Base-by-base conservation (phyloP, 306 rosid genomes). In the Argentina anserina region DNA sequence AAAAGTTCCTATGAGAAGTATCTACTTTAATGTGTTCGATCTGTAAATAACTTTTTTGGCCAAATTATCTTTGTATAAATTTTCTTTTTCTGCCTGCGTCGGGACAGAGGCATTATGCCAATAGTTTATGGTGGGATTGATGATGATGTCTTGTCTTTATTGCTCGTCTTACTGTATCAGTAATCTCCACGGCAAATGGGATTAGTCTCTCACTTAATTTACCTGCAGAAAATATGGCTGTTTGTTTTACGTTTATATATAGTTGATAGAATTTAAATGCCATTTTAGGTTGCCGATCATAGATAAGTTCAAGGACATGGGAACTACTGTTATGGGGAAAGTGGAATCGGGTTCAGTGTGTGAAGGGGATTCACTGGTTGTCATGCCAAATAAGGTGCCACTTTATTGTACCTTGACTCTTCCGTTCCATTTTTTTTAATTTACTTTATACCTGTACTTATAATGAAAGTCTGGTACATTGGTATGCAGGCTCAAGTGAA, bases 301-400 rank as follows among this genome's bases (percentile, higher is more conserved):
- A 47, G 97, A 91, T 87, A 95, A 86, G 77, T 95, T 95, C 79
- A 95, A 88, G 81, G 99, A 92, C 82, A 90, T 90, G 99, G 99
- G 97, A 81, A 92, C 97, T 61, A 91, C 87, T 67, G 87, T 90
- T 69, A 91, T 95, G 99, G 99, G 99, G 13, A 95, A 95, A 84
- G 92, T 92, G 71, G 99, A 95, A 86, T 95, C 93, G 81, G 99
- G 99, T 52, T 79, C 81, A 5, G 77, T 90, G 62, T 75, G 82
- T 7, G 97, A 92, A 81, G 99, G 99, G 9, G 97, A 91, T 75
- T 80, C 96, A 45, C 42, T 95, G 81, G 53, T 85, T 82, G 62
- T 95, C 65, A 95, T 95, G 97, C 99, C 99, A 79, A 95, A 95
- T 79, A 95, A 92, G 99, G 99, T 95, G 36, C 66, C 61, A 40